These are phyloP conservation scores for Moniliella sp. DNA, from an alignment of 1,284 basidiomycete species.

Conservation along the genomic window DNA sequence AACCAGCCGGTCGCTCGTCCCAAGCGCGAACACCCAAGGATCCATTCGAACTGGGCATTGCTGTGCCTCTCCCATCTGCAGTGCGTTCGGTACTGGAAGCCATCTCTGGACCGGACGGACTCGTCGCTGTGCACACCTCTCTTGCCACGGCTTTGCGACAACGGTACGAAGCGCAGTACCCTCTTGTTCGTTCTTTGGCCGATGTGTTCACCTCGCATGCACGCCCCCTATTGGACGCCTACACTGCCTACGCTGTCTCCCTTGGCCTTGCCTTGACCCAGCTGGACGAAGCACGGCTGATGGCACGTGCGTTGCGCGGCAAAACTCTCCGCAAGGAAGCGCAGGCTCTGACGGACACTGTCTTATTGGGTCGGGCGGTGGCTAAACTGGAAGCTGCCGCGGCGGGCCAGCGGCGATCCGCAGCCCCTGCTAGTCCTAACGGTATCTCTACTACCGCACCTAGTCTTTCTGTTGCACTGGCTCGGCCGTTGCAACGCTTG, in stretches of 20 bases:
- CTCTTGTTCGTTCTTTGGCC: conserved; percentile 18
- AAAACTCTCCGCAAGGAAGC: conserved; percentile 18
- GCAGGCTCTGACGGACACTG: conserved; percentile 17
- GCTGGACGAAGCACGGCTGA: conserved; percentile 20
- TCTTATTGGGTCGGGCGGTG: conserved; percentile 24
- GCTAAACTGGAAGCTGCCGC: conserved; percentile 5
- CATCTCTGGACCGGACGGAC: conserved; percentile 13
- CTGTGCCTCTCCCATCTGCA: conserved; percentile 14
- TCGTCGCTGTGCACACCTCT: conserved; percentile 12
- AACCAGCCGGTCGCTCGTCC: too few relatives aligned
- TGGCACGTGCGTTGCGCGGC: conserved; percentile 21
- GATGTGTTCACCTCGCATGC: conserved; percentile 17
- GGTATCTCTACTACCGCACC: too few relatives aligned
- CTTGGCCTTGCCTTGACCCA: conserved; percentile 19
- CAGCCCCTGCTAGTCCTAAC: too few relatives aligned
- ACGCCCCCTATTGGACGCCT: conserved; percentile 17
- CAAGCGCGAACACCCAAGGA: conserved; percentile 5
- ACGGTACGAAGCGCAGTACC: conserved; percentile 24
- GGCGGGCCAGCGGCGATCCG: conserved; percentile 36
- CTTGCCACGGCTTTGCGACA: conserved; percentile 17
- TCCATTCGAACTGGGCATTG: conserved; percentile 6
- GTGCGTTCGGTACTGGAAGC: conserved; percentile 13
- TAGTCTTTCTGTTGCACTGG: conserved; percentile 72
- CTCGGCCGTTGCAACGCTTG: conserved; percentile 85
- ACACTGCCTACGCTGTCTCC: conserved; percentile 16